These are phyloP conservation scores for Leccinum broughii DNA, from an alignment of 768 basidiomycete species.

Conservation along the genomic window DNA sequence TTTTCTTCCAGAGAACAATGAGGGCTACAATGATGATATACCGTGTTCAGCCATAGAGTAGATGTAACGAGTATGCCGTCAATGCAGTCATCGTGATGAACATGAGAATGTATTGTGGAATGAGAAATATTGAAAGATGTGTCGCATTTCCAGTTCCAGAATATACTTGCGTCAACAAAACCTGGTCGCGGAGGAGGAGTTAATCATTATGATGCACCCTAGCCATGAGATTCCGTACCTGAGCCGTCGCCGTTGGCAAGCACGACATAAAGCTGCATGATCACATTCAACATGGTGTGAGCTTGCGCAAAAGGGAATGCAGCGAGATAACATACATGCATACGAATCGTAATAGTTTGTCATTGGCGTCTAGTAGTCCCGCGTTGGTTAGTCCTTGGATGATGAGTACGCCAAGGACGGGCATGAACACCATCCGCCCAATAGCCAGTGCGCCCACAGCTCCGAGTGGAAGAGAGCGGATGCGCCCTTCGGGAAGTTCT, in stretches of 20 bases:
- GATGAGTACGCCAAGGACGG: conserved; percentile 61
- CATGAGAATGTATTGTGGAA: conserved; percentile 53
- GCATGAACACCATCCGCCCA: conserved; percentile 55
- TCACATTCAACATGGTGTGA: background rate
- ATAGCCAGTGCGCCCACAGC: conserved; percentile 55
- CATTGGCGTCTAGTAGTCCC: conserved; percentile 48
- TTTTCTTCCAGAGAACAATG: background rate
- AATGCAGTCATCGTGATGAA: conserved; percentile 38
- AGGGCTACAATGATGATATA: background rate
- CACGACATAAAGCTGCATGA: conserved; percentile 54
- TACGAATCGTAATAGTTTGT: conserved; percentile 64
- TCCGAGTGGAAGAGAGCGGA: conserved; percentile 47
- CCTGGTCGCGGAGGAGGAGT: conserved; percentile 34
- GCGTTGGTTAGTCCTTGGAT: conserved; percentile 47
- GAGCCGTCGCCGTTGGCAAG: conserved; percentile 60
- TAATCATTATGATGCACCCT: background rate
- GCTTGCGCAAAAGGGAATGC: background rate
- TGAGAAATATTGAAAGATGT: conserved; percentile 60
- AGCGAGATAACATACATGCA: conserved; percentile 54
- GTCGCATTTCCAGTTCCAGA: conserved; percentile 66
- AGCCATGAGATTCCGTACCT: conserved; percentile 36
- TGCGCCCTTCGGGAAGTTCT: conserved; percentile 47
- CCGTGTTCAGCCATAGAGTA: conserved; percentile 34
- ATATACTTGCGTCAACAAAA: conserved; percentile 64
- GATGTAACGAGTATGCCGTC: conserved; percentile 37